These are phyloP conservation scores for Hypoxylon rubiginosum DNA, from an alignment of 2,329 filamentous ascomycete species.

Conservation along the genomic window DNA sequence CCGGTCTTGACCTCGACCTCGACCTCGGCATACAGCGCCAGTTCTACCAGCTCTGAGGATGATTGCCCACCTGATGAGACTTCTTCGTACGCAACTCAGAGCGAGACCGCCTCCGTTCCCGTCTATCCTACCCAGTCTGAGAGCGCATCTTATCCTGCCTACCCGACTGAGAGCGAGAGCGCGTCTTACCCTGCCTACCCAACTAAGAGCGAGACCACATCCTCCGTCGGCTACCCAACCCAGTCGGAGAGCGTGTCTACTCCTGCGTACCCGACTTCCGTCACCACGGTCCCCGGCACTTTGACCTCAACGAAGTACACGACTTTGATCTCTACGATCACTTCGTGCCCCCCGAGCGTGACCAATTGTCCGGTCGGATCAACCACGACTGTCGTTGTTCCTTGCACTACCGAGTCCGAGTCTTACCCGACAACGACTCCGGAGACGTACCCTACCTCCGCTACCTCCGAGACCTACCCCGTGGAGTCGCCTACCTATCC, in stretches of 20 bases:
- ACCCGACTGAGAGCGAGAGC: constrained; percentile 18
- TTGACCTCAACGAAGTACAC: constrained; percentile 42
- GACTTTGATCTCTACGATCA: constrained; percentile 41
- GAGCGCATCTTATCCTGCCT: background rate
- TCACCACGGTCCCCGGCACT: constrained; percentile 6
- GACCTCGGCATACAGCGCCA: background rate
- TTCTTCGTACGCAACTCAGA: constrained; percentile 12
- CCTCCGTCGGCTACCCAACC: constrained; percentile 2
- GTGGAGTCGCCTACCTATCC: constrained; percentile 23
- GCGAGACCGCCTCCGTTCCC: constrained; percentile 11
- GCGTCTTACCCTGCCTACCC: background rate
- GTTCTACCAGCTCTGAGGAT: background rate
- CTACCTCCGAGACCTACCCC: constrained; percentile 11
- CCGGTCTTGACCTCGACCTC: background rate
- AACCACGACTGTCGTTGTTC: constrained; percentile 39
- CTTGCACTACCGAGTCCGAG: constrained; percentile 28
- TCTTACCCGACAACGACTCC: constrained; percentile 21
- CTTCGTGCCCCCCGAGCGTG: constrained; percentile 33
- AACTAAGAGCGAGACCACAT: constrained; percentile 7
- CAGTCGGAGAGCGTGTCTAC: constrained; percentile 15
- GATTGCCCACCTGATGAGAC: background rate
- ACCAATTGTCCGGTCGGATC: constrained; percentile 41
- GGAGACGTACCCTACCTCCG: constrained; percentile 14
- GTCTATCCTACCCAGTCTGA: too few species aligned
- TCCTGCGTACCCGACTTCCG: constrained; percentile 23